Conservation (phyloP, 2,329 filamentous ascomycete species). For the Mycogone perniciosa region DNA sequence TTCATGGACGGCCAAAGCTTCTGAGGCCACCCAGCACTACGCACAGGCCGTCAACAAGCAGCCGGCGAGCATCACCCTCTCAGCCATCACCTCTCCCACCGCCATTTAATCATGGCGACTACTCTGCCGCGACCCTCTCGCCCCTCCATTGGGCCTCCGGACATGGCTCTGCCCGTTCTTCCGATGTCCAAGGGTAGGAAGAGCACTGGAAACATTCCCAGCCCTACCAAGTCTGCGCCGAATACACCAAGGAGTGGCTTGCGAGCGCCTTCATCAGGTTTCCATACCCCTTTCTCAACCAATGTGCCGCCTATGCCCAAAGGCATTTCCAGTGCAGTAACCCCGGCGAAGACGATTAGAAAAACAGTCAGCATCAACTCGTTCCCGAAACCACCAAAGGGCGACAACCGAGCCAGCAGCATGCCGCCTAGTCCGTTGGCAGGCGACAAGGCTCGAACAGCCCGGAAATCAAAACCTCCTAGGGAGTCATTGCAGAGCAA, state of each 20-base stretch:
- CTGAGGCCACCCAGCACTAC: slow-evolving; percentile 17
- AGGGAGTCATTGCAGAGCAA: slow-evolving; percentile 47
- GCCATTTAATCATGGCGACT: slow-evolving; percentile 32
- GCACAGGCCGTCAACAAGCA: slow-evolving; percentile 19
- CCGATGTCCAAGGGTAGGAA: slow-evolving; percentile 68
- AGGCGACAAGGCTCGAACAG: slow-evolving; percentile 40
- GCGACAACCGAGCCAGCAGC: slow-evolving; percentile 52
- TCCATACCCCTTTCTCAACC: slow-evolving; percentile 47
- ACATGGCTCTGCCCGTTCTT: slow-evolving; percentile 64
- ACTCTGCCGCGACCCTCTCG: slow-evolving; percentile 61
- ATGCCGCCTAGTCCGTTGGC: slow-evolving; percentile 57
- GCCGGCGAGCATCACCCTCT: slow-evolving; percentile 14
- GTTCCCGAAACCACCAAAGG: slow-evolving; percentile 82
- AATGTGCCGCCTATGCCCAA: slow-evolving; percentile 52
- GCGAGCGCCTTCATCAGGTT: slow-evolving; percentile 50
- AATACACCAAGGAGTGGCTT: slow-evolving; percentile 51
- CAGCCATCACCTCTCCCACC: slow-evolving; percentile 3
- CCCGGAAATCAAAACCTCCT: slow-evolving; percentile 50
- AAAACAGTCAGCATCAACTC: slow-evolving; percentile 91
- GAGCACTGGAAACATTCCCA: slow-evolving; percentile 45
- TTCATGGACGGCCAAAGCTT: slow-evolving; percentile 26
- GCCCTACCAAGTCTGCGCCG: slow-evolving; percentile 34
- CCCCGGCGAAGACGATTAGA: slow-evolving; percentile 63
- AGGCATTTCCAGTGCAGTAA: slow-evolving; percentile 48
- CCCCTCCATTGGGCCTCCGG: slow-evolving; percentile 64